Evolutionary conservation across 352 stramenopile species (phyloP), one percentile per base, ranked within the genome.

Genomic region (Globisporangium cylindrosporum): DNA sequence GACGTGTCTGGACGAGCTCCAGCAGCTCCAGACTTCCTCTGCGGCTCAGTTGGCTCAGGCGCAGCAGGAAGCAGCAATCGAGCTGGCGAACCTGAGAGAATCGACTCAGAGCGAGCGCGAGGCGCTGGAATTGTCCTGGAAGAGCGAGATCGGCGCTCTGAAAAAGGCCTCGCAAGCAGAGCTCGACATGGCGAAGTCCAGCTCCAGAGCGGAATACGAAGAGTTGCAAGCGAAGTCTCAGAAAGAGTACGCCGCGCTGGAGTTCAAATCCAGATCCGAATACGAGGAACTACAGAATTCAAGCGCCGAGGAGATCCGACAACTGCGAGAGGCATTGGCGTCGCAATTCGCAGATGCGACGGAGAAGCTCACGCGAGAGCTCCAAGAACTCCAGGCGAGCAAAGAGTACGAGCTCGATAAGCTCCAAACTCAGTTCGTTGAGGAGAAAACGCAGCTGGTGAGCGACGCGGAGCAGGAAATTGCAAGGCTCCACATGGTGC

Each of bases 1-100:
- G 10, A 69, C 56, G 0, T 80, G 75, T 68, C 4, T 79, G 12
- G 56, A 79, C 4, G 72, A 89, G 54, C 59, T 89, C 5, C 65
- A 79, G 22, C 49, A 75, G 24, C 62, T 89, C 25, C 80, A 80
- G 8, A 41, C 72, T 9, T 57, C 48, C 2, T 80, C 76, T 3
- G 62, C 69, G 0, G 55, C 46, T 20, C 59, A 79, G 58, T 41
- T 83, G 1, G 53, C 66, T 15, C 46, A 65, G n/a, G 29, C 18
- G 38, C 60, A 62, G 4, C 34, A 43, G 36, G 25, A 24, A 20
- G 66, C 66, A 34, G 66, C 32, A 9, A 24, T 18, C 1, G 64
- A 65, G 10, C 18, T 60, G 18, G 46, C 46, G 1, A 27, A 22
- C 7, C 49, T 72, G 41, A 41, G 18, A 15, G 67, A 61, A 27